Percentiles rank a stretch among this genome's conserved stretches.
Evolutionary conservation across 73 alveolate species (phyloP).

Genomic region (Blepharisma japonicum): DNA sequence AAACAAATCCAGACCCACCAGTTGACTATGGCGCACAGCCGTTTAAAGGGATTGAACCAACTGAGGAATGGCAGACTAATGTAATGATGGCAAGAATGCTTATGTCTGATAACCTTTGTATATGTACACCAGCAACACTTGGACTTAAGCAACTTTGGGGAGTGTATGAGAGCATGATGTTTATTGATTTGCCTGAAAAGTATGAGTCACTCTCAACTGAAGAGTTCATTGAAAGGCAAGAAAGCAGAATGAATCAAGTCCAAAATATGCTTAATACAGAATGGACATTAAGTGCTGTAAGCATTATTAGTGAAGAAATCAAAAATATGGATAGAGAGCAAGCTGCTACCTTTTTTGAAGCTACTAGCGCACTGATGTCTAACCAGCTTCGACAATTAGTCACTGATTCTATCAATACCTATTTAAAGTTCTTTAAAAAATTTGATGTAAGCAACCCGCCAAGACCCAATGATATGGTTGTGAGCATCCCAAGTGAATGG

Average conservation of each 20-base stretch:
- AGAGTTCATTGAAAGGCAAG: slow-evolving; percentile 67
- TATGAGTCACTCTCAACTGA: slow-evolving; percentile 67
- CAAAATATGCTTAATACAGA: slow-evolving; percentile 55
- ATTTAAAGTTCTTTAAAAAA: slow-evolving; percentile 71
- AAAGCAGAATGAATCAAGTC: slow-evolving; percentile 49
- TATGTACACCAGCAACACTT: slow-evolving; percentile 79
- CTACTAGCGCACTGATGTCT: slow-evolving; percentile 85
- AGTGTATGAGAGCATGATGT: slow-evolving; percentile 70
- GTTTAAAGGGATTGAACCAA: slow-evolving; percentile 80
- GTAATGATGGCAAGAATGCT: slow-evolving; percentile 92
- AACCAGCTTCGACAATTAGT: slow-evolving; percentile 76
- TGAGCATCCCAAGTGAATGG: not conserved
- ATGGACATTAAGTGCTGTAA: slow-evolving; percentile 69
- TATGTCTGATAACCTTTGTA: slow-evolving; percentile 80
- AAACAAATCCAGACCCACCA: slow-evolving; percentile 69
- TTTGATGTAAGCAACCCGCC: slow-evolving; percentile 60
- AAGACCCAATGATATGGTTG: slow-evolving; percentile 19
- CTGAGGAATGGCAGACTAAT: slow-evolving; percentile 87
- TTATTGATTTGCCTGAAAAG: slow-evolving; percentile 79
- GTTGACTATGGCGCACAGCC: slow-evolving; percentile 83
- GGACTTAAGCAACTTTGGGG: slow-evolving; percentile 79
- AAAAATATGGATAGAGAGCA: slow-evolving; percentile 74
- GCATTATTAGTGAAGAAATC: slow-evolving; percentile 64
- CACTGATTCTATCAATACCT: slow-evolving; percentile 69
- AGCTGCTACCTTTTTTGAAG: slow-evolving; percentile 81